phyloP scores from a whole-genome alignment of 1,139 yeast species.

The Pneumocystis wakefieldiae region DNA sequence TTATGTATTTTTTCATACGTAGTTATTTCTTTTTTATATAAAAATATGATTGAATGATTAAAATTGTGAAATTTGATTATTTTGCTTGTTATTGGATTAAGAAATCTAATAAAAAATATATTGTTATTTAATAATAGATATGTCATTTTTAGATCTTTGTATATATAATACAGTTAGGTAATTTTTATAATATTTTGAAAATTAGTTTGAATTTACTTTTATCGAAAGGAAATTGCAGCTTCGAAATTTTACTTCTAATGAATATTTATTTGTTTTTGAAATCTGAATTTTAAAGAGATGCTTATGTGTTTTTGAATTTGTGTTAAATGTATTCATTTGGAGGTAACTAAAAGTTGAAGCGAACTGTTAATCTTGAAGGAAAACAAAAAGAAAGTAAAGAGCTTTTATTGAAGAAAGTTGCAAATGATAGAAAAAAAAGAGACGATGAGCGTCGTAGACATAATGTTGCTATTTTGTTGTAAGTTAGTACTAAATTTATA shows the following conservation, averaged over 20 bases:
- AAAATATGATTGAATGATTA: not conserved
- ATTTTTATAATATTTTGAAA: not conserved
- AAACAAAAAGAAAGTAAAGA: not conserved
- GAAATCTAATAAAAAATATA: not conserved
- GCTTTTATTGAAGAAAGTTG: constrained; percentile 37
- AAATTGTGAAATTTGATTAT: not conserved
- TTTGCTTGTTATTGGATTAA: not conserved
- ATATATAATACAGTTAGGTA: not conserved
- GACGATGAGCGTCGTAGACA: constrained; percentile 39
- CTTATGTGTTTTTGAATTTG: not conserved
- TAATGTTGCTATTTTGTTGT: constrained; percentile 38
- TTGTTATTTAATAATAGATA: not conserved
- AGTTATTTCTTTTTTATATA: not conserved
- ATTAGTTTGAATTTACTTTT: not conserved
- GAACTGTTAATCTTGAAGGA: not conserved
- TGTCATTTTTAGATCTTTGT: not conserved
- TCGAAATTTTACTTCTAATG: too few relatives aligned
- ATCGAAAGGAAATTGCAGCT: too few relatives aligned
- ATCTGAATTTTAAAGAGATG: not conserved
- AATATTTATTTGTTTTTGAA: not conserved
- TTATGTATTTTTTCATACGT: not conserved
- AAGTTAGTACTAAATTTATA: constrained; percentile 22
- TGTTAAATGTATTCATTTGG: not conserved
- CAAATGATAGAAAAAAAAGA: constrained; percentile 49
- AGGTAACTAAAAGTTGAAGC: not conserved